Evolutionary conservation across 345 rosid species (phyloP), one percentile per base, ranked within the genome.

Genomic region (Linum trigynum): DNA sequence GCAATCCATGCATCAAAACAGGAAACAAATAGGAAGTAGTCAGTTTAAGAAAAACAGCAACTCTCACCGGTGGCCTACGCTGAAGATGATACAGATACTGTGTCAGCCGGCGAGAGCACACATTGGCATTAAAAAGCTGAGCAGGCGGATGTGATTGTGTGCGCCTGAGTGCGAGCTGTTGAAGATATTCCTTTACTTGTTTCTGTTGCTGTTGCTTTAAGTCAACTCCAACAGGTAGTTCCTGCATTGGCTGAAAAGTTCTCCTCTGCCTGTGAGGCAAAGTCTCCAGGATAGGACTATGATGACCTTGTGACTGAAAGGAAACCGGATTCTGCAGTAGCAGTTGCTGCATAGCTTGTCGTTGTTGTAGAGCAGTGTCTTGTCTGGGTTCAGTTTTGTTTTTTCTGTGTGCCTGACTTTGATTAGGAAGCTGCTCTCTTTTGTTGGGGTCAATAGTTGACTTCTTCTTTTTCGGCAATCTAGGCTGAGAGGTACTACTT

Each of bases 51-150:
- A 7, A 61, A 55, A 4, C 11, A 43, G 7, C n/a, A 38, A 65
- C 69, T 68, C 69, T 68, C 51, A 73, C 69, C n/a, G 69, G 40
- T 37, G 76, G 76, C 14, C 76, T 53, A 51, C 60, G 72, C 35
- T 55, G 59, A 65, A 58, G 72, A 65, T 68, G 72, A 68, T 68
- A 73, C 66, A 73, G n/a, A 58, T 68, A 68, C 17, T 73, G 76
- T 62, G 56, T 64, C 36, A 73, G 35, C 37, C 76, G 65, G 37
- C 72, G 57, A 9, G 72, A 42, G 65, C 72, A 73, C 42, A 43
- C 53, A 41, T 66, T 66, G 8, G 63, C 56, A 37, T 60, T 62
- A 64, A 40, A 59, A 8, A 67, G 57, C 59, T 35, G 66, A 48
- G 61, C 16, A 11, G 68, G 45, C 23, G 65, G 67, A 23, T 23